Evolutionary conservation across 108 stramenopile species (phyloP), one percentile per base, ranked within the genome.

Genomic region (Epithemia pelagica): DNA sequence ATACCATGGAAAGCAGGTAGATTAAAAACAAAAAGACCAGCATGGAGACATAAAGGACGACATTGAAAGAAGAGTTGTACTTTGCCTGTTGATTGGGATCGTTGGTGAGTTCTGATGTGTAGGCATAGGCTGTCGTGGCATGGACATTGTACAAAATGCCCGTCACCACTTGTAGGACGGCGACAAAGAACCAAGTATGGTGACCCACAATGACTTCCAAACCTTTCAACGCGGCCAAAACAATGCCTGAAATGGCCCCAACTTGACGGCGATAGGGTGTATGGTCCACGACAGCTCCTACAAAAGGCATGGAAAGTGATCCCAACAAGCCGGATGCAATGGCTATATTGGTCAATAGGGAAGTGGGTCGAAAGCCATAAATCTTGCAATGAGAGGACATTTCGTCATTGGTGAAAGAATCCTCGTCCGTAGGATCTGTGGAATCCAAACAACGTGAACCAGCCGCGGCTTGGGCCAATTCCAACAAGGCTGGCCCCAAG

Each of bases 221-320:
- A 32, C 75, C 70, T 23, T 79, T 76, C 15, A 78, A 31, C 0
- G 69, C 28, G 21, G 70, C 62, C 54, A 84, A 68, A 0, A 64
- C 63, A 2, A 63, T 58, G 8, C 83, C 83, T 10, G 83, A 74
- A n/a, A 69, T 37, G 27, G 54, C 61, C 22, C 83, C 88, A 10
- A 83, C 79, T 25, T 62, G 53, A 71, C 76, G 55, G 54, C 90
- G 70, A 62, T 79, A 61, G 7, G 70, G 59, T 23, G 90, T 86
- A 68, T 88, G 85, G 68, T 91, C 90, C 32, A 91, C 69, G 54
- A 91, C 62, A 18, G 86, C 75, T 21, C 90, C 90, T 10, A 86
- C 53, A 68, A 91, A 64, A 0, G 90, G 90, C 70, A 88, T 72
- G 24, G 74, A 28, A 20, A 81, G 28, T 0, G 87, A 75, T 20